Evolutionary conservation across 2,329 filamentous ascomycete genomes (phyloP).

Genomic region (Colletotrichum sp.): DNA sequence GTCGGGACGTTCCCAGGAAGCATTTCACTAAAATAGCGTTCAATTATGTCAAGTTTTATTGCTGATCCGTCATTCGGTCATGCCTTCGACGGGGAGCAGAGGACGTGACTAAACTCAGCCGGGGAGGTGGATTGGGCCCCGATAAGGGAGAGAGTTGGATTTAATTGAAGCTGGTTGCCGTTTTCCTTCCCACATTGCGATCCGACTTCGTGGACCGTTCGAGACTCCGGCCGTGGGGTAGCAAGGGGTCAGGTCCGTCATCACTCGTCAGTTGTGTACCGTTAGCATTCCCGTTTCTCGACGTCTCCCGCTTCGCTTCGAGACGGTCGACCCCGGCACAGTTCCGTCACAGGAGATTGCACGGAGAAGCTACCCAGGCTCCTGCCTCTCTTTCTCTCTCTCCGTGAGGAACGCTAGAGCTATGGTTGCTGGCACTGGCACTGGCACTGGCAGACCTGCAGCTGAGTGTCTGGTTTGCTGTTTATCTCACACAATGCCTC

Average conservation of each 20-base stretch:
- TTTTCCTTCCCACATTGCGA: background rate
- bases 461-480: background rate
- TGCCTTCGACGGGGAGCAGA: background rate
- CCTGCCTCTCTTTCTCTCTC: background rate
- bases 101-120: background rate
- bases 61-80: background rate
- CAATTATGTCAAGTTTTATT: background rate
- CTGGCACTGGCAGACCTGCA: background rate
- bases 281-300: background rate
- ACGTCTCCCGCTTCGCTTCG: background rate
- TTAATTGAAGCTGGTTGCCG: background rate
- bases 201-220: background rate
- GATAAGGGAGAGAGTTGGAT: background rate
- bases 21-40: background rate
- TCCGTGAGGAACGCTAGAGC: background rate
- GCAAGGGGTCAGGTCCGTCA: background rate
- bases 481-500: conserved; percentile 5
- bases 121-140: background rate
- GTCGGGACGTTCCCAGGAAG: background rate
- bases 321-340: background rate
- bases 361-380: background rate
- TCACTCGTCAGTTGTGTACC: background rate
- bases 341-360: background rate
- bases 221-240: background rate
- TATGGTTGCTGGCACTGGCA: background rate